Evolutionary conservation across 768 basidiomycete genomes (phyloP), one percentile per base, ranked within the genome.

Genomic region (Mycena galopus): DNA sequence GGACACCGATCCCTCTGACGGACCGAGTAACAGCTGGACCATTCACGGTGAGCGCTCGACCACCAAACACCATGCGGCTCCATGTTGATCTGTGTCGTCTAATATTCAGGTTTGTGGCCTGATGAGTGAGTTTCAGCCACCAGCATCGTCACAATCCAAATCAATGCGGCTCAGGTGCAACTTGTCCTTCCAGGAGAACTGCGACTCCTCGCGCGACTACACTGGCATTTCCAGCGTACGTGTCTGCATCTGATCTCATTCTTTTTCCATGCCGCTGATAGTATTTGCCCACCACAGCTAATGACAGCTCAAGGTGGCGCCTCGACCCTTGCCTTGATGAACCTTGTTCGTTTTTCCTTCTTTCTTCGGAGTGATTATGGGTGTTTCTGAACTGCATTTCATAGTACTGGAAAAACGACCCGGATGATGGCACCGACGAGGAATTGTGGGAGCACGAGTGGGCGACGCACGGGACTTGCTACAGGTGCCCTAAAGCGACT

Each of bases 381-480:
- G 19, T 17, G 29, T 33, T 5, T 56, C n/a, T n/a, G n/a, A n/a
- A n/a, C n/a, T 33, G 4, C 32, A 21, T 25, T 33, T 21, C 14
- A 9, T 32, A 80, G 81, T 87, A 79, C 73, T 89, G 88, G 88
- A 77, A 88, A 63, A 84, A 87, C 68, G 80, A 77, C 47, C 65
- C 53, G 14, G 29, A 76, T 21, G 55, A 81, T 66, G 87, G 86
- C 16, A 72, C 79, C 29, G 84, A 81, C 69, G 81, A 89, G 73
- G 65, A 81, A 37, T 85, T 89, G 75, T 89, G 88, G 88, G 82
- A 88, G 86, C 88, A 89, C 68, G 88, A 89, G 75, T 89, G 88
- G 88, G 60, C 69, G 33, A 83, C 81, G n/a, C 88, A 89, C 74
- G 88, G 88, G 42, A 89, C 62, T 16, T 67, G 60, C 35, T 66